These are phyloP conservation scores for Leucosporidium yakuticum DNA, from an alignment of 768 basidiomycete genomes.

Conservation along the genomic window DNA sequence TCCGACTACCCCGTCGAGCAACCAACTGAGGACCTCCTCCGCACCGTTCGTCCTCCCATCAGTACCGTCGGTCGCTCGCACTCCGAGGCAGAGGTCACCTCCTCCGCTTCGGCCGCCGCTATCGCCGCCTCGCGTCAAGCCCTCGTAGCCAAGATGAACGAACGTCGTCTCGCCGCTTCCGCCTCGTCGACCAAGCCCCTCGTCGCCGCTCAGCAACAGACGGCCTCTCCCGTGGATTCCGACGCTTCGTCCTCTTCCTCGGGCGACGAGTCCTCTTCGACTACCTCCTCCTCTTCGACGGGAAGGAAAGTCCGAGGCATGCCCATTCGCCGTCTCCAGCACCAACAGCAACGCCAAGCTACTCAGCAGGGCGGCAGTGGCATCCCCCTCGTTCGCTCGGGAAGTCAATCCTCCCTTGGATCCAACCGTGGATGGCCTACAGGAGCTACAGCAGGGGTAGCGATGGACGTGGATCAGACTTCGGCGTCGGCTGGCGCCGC, in stretches of 20 bases:
- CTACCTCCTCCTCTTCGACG: no score
- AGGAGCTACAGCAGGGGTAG: not conserved
- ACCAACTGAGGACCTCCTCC: not conserved
- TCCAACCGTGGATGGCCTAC: not conserved
- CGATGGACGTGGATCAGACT: not conserved
- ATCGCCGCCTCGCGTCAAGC: not conserved
- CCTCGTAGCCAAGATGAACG: not conserved
- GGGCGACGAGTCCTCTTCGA: no score
- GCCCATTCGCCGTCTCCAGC: no score
- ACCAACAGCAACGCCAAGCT: no score
- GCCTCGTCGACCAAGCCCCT: not conserved
- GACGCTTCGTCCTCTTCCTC: no score
- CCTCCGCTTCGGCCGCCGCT: not conserved
- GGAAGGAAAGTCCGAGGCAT: no score
- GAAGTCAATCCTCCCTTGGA: no score
- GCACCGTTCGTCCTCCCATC: not conserved
- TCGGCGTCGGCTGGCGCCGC: not conserved
- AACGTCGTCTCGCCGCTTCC: not conserved
- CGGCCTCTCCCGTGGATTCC: no score
- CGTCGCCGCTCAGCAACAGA: no score
- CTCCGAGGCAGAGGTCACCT: not conserved
- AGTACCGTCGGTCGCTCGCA: not conserved
- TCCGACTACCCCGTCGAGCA: conserved; percentile 13
- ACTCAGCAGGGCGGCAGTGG: no score
- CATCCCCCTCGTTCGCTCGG: no score